Base-by-base conservation (phyloP, 2,329 filamentous ascomycete species). In the Sporothrix luriei region DNA sequence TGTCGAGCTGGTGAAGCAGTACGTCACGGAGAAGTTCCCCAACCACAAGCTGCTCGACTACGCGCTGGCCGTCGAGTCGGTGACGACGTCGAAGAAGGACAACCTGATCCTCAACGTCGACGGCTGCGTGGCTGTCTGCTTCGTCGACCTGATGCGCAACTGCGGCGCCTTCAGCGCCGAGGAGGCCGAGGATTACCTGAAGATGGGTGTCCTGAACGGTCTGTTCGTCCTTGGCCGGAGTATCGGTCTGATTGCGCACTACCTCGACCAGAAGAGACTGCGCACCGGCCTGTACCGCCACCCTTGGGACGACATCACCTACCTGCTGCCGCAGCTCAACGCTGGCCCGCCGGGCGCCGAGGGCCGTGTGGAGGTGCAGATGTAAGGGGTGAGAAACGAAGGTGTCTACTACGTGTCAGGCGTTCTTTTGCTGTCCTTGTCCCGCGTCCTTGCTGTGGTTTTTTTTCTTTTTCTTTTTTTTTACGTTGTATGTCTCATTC, bases 51-150 rank as follows among this genome's bases (percentile, higher is more conserved):
- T 98, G 79, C 93, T 99, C 80, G 95, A 99, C 85, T 99, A 97
- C 82, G 95, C 95, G 75, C 89, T 99, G 78, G 95, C 95, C 61
- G 95, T 99, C 75, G 95, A 99, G 88, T 92, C 91, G 13, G 95
- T 99, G 74, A 99, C 95, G 69, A 99, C 95, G 66, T 97, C 93
- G 74, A 99, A 99, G 92, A 99, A 99, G 88, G 95, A 99, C 85
- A 99, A 98, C 87, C 89, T 99, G 76, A 99, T 99, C 77, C 90
- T 99, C 78, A 99, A 99, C 87, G 95, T 99, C 71, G 95, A 98
- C 79, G 95, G 95, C 77, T 97, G 93, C 81, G 91, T 99, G 78
- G 95, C 95, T 75, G 95, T 99, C 80, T 97, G 94, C 90, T 99
- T 99, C 79, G 94, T 99, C 74, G 95, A 99, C 79, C 86, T 99